A percentile compares a stretch with the other conserved stretches of the same genome.
These are phyloP conservation scores for Cladophialophora carrionii DNA, from an alignment of 2,329 filamentous ascomycete species.

Conservation along the genomic window DNA sequence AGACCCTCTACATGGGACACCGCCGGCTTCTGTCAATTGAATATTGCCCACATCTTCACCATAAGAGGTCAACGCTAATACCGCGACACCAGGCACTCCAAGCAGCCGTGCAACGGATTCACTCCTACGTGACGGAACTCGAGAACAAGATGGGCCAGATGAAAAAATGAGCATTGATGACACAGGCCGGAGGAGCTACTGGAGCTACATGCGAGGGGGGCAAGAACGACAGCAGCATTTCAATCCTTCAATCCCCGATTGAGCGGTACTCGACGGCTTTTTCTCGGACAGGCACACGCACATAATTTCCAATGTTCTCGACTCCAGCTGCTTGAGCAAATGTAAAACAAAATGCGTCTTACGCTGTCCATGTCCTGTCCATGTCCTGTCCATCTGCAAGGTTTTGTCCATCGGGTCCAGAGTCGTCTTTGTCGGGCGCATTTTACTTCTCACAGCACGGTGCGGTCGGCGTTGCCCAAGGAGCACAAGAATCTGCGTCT, in stretches of 20 bases:
- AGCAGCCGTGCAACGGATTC: constrained; percentile 81
- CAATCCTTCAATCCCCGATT: background rate
- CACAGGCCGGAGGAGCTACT: background rate
- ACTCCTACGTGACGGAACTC: constrained; percentile 77
- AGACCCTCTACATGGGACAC: background rate
- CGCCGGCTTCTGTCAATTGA: background rate
- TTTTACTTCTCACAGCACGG: background rate
- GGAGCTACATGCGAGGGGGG: background rate
- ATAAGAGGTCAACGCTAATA: constrained; percentile 27
- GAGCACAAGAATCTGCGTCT: background rate
- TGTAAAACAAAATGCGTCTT: constrained; percentile 9
- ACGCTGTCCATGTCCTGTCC: background rate
- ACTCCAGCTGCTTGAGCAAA: constrained; percentile 6
- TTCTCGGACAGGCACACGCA: constrained; percentile 4
- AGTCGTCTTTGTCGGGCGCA: background rate
- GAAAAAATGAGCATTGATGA: constrained; percentile 26
- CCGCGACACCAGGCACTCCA: constrained; percentile 70
- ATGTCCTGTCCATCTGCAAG: background rate
- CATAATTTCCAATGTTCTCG: constrained; percentile 6
- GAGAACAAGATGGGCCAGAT: constrained; percentile 74
- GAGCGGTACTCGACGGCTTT: constrained; percentile 3
- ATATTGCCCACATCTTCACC: background rate
- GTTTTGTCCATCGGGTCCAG: background rate
- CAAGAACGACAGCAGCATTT: background rate
- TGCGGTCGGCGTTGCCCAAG: background rate